A percentile compares a stretch with the other conserved stretches of the same genome.
Conservation (phyloP, 2,329 filamentous ascomycete species). For the Pleomassaria siparia region DNA sequence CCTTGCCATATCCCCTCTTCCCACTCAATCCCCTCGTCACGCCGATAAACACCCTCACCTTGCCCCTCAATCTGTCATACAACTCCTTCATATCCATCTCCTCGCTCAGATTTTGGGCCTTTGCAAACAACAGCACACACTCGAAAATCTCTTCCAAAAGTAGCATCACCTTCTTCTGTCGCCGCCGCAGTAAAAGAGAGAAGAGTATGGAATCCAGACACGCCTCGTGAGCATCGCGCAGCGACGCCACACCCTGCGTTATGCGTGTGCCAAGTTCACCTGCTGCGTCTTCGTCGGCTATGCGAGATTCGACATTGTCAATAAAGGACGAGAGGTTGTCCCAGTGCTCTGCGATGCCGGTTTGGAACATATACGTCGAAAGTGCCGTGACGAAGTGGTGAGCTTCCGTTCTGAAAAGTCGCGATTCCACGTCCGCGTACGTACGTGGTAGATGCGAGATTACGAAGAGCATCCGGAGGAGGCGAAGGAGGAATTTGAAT, state of each 20-base stretch:
- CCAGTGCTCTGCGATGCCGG: constrained; percentile 76
- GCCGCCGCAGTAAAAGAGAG: constrained; percentile 70
- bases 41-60: constrained; percentile 71
- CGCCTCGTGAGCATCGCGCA: constrained; percentile 71
- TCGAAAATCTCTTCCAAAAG: constrained; percentile 77
- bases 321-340: constrained; percentile 67
- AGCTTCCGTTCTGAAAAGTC: constrained; percentile 69
- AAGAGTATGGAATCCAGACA: constrained; percentile 75
- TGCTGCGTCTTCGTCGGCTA: constrained; percentile 49
- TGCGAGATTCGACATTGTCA: constrained; percentile 60
- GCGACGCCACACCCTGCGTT: constrained; percentile 63
- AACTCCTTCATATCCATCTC: constrained; percentile 46
- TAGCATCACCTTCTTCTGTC: constrained; percentile 71
- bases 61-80: constrained; percentile 69
- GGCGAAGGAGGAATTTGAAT: constrained; percentile 76
- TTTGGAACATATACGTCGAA: constrained; percentile 76
- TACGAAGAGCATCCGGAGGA: constrained; percentile 78
- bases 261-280: constrained; percentile 50
- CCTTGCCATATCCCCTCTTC: constrained; percentile 52
- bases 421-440: constrained; percentile 22
- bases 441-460: constrained; percentile 48
- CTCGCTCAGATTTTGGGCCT: constrained; percentile 24
- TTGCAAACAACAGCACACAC: constrained; percentile 66
- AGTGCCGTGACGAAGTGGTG: constrained; percentile 76
- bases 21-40: constrained; percentile 70